Conservation (phyloP, 2,329 filamentous ascomycete species). For the Pseudocercospora vitis region DNA sequence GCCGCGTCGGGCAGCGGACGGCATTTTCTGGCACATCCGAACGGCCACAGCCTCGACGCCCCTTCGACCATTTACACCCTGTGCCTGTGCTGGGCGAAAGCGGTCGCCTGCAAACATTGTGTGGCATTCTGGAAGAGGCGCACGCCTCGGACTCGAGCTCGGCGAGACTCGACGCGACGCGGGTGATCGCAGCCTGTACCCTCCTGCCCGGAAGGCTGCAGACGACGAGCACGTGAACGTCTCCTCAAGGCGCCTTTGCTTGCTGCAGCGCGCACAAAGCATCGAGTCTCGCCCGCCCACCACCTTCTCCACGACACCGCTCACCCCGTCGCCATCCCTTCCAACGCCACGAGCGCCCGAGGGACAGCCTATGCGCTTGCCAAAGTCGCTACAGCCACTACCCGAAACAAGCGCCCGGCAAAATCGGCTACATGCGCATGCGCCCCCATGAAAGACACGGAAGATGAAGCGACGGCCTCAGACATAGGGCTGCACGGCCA, state of each 20-base stretch:
- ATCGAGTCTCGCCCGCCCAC: constrained; percentile 6
- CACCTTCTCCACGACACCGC: constrained; percentile 3
- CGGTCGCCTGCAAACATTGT: background rate
- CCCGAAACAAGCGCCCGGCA: constrained; percentile 22
- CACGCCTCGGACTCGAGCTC: too few relatives aligned
- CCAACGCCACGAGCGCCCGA: background rate
- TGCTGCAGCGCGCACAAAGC: constrained; percentile 12
- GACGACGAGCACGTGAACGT: constrained; percentile 15
- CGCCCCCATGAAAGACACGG: constrained; percentile 44
- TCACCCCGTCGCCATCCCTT: background rate
- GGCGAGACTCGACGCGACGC: too few relatives aligned
- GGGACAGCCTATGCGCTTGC: constrained; percentile 11
- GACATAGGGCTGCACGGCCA: constrained; percentile 40
- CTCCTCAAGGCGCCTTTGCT: constrained; percentile 11
- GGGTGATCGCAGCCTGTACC: too few relatives aligned
- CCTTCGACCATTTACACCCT: background rate
- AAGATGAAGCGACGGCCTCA: constrained; percentile 36
- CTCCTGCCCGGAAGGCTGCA: background rate
- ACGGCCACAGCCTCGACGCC: too few relatives aligned
- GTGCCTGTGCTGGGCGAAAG: background rate
- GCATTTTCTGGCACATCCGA: too few relatives aligned
- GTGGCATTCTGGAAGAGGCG: background rate
- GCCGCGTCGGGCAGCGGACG: too few relatives aligned
- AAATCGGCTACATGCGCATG: constrained; percentile 26
- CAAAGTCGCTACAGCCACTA: background rate